These are phyloP conservation scores for Mycocentrospora acerina DNA, from an alignment of 2,329 filamentous ascomycete species.

Conservation along the genomic window DNA sequence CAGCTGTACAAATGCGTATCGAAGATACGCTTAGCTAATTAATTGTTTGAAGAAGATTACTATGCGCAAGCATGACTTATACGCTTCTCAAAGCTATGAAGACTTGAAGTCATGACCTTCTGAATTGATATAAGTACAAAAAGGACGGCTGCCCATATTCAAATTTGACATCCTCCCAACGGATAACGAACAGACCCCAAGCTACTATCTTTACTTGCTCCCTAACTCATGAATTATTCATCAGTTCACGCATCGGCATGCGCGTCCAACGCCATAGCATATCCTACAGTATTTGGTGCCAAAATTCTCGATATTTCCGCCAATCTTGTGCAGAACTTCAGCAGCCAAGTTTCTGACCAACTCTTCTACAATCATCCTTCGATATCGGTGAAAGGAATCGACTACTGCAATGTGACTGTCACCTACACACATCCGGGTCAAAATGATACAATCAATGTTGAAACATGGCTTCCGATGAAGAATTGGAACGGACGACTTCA, in stretches of 20 bases:
- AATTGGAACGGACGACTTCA: slow-evolving; percentile 20
- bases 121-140: too few species aligned
- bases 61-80: too few species aligned
- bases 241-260: slow-evolving; percentile 3
- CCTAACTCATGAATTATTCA: background rate
- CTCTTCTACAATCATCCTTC: slow-evolving; percentile 12
- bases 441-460: slow-evolving; percentile 36
- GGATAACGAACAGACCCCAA: too few species aligned
- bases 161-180: too few species aligned
- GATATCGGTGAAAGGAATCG: slow-evolving; percentile 5
- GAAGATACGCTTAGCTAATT: too few species aligned
- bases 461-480: slow-evolving; percentile 35
- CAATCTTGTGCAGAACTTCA: slow-evolving; percentile 13
- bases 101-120: background rate
- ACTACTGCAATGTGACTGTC: slow-evolving; percentile 43
- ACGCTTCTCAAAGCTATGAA: background rate
- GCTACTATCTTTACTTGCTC: too few species aligned
- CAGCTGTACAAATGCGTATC: too few species aligned
- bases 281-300: slow-evolving; percentile 11
- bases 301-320: slow-evolving; percentile 14
- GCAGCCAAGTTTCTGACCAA: slow-evolving; percentile 7
- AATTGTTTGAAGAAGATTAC: too few species aligned
- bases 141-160: too few species aligned
- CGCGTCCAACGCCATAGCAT: slow-evolving; percentile 6
- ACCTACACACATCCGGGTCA: slow-evolving; percentile 42